Conservation (phyloP, 176 grass and related monocot genomes). For the Avena atlantica region DNA sequence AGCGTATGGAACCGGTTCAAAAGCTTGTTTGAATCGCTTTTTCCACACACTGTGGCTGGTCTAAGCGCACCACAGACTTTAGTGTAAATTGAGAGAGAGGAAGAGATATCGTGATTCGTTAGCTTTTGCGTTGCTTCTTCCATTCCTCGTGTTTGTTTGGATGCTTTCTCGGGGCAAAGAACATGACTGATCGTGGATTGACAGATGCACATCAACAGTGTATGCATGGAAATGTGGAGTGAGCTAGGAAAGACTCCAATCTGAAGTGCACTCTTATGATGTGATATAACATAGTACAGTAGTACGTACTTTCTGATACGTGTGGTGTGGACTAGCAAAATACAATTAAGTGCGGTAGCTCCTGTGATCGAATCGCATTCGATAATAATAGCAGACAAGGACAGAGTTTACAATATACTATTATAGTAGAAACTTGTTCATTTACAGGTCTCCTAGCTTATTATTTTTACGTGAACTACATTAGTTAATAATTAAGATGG, state of each 20-base stretch:
- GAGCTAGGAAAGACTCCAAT: slow-evolving; percentile 34
- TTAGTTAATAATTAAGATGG: too few relatives aligned
- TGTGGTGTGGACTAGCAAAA: slow-evolving; percentile 32
- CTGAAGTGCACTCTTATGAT: slow-evolving; percentile 48
- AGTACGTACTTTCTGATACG: slow-evolving; percentile 14
- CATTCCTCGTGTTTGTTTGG: slow-evolving; percentile 38
- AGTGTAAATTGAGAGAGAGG: slow-evolving; percentile 37
- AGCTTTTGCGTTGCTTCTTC: slow-evolving; percentile 46
- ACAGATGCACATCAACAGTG: slow-evolving; percentile 29
- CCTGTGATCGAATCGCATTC: slow-evolving; percentile 5
- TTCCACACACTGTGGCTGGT: too few relatives aligned
- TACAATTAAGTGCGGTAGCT: neutral
- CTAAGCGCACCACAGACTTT: slow-evolving; percentile 42
- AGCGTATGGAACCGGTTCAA: too few relatives aligned
- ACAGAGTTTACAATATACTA: neutral
- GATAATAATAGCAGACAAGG: neutral
- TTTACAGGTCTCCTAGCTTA: neutral
- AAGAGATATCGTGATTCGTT: slow-evolving; percentile 12
- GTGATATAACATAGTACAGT: slow-evolving; percentile 51
- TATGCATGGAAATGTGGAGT: slow-evolving; percentile 38
- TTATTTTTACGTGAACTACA: too few relatives aligned
- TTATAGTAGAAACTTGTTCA: neutral
- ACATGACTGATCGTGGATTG: slow-evolving; percentile 32
- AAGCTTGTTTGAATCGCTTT: too few relatives aligned
- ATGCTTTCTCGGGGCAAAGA: slow-evolving; percentile 9